These are phyloP conservation scores for Bathelium albidoporum DNA, from an alignment of 495 filamentous ascomycete species.

Conservation along the genomic window DNA sequence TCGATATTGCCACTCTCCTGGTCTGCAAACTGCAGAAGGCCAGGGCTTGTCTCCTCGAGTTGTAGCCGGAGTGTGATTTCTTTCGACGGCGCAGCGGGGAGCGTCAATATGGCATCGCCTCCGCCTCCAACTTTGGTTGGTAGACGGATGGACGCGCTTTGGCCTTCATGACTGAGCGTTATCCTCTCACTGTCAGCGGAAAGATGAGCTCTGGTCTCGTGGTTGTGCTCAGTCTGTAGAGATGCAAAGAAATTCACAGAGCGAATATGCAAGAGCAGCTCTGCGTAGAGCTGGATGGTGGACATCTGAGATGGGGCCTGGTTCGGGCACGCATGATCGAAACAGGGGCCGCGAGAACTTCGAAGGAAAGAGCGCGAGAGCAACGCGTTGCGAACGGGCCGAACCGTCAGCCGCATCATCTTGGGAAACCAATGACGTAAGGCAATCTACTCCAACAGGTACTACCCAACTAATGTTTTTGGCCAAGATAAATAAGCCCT, in stretches of 20 bases:
- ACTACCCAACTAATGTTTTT: no score
- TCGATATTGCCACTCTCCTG: slow-evolving; percentile 33
- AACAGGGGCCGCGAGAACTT: no score
- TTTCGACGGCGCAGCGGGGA: slow-evolving; percentile 28
- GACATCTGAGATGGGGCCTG: no score
- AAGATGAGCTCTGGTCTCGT: slow-evolving; percentile 39
- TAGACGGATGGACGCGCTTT: slow-evolving; percentile 48
- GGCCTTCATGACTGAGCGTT: slow-evolving; percentile 43
- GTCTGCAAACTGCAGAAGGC: slow-evolving; percentile 23
- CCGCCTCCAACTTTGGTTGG: slow-evolving; percentile 47
- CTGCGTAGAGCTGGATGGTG: slow-evolving; percentile 57
- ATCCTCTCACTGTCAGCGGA: slow-evolving; percentile 42
- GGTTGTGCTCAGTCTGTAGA: slow-evolving; percentile 40
- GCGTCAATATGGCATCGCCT: slow-evolving; percentile 29
- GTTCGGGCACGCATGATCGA: no score
- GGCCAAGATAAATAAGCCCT: not conserved
- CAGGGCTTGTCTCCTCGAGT: slow-evolving; percentile 34
- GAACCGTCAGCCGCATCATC: no score
- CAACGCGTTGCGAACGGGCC: not conserved
- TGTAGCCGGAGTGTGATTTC: slow-evolving; percentile 64
- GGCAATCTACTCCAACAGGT: not conserved
- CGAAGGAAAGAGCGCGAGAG: not conserved
- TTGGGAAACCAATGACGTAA: not conserved
- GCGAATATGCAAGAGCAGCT: slow-evolving; percentile 77
- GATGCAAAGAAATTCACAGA: slow-evolving; percentile 68